These are phyloP conservation scores for Sporothrix pseudoabietina DNA, from an alignment of 2,329 filamentous ascomycete species.

Conservation along the genomic window DNA sequence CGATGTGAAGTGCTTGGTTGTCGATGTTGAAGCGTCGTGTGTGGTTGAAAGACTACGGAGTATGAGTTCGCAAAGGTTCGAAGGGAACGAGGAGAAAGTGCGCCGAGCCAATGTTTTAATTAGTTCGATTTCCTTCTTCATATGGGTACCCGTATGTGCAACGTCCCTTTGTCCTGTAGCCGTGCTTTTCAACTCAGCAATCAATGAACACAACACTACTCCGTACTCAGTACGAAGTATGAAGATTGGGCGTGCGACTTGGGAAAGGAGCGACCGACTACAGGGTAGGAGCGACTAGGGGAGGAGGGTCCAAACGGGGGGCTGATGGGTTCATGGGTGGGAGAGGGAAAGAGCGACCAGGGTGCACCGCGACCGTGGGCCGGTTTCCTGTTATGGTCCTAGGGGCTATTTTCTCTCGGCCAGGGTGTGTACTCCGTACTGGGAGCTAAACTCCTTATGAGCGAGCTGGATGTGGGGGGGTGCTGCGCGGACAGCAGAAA, in stretches of 20 bases:
- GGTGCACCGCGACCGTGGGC: slow-evolving; percentile 40
- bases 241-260: not conserved
- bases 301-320: slow-evolving; percentile 36
- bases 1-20: not conserved
- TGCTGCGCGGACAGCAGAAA: not conserved
- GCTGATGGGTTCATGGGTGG: not conserved
- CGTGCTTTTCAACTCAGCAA: not conserved
- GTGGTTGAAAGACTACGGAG: not conserved
- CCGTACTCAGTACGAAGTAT: not conserved
- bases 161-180: slow-evolving; percentile 10
- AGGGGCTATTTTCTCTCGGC: slow-evolving; percentile 13
- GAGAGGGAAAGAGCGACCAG: slow-evolving; percentile 19
- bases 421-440: not conserved
- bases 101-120: slow-evolving; percentile 47
- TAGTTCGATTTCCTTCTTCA: slow-evolving; percentile 39
- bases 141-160: not conserved
- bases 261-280: slow-evolving; percentile 8
- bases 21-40: slow-evolving; percentile 2
- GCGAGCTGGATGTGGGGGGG: slow-evolving; percentile 18
- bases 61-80: slow-evolving; percentile 12
- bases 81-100: slow-evolving; percentile 34
- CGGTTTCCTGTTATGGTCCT: slow-evolving; percentile 36
- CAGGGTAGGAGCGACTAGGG: slow-evolving; percentile 29
- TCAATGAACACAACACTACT: slow-evolving; percentile 6
- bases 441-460: slow-evolving; percentile 1